phyloP scores from a whole-genome alignment of 148 eudicot species.

The Camellia japonica region DNA sequence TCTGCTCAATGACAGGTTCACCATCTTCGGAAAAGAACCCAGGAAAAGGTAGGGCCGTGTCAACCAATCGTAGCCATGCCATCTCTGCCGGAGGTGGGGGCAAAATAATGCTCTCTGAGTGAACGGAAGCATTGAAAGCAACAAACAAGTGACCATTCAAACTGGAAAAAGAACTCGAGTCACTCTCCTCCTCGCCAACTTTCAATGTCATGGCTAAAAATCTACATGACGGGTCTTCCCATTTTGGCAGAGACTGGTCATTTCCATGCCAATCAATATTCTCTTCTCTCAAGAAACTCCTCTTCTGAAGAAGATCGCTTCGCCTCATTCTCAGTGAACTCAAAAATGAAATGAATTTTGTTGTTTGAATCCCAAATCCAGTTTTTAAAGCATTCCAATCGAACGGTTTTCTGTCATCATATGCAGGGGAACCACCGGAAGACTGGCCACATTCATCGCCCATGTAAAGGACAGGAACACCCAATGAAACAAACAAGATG shows the following conservation, averaged over 20 bases:
- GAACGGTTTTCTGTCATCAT: conserved; percentile 52
- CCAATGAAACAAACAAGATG: conserved; percentile 72
- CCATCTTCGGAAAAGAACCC: conserved; percentile 72
- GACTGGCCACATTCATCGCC: conserved; percentile 98
- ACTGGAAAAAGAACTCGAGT: conserved; percentile 12
- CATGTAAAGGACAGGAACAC: conserved; percentile 92
- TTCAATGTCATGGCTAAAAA: conserved; percentile 79
- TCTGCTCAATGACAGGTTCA: conserved; percentile 53
- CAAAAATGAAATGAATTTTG: conserved; percentile 68
- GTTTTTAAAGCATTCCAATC: conserved; percentile 73
- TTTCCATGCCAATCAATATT: conserved; percentile 67
- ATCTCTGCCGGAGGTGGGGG: conserved; percentile 53
- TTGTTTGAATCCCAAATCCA: conserved; percentile 66
- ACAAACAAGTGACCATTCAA: conserved; percentile 55
- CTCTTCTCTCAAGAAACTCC: conserved; percentile 55
- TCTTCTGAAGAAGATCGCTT: conserved; percentile 73
- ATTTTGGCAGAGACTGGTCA: conserved; percentile 58
- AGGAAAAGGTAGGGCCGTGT: conserved; percentile 79
- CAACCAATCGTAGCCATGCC: conserved; percentile 76
- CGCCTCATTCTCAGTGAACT: conserved; percentile 56
- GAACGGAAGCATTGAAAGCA: conserved; percentile 59
- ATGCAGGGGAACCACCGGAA: conserved; percentile 57
- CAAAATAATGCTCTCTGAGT: conserved; percentile 42
- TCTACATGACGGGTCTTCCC: conserved; percentile 76
- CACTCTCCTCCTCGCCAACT: conserved; percentile 31